Percentiles rank a stretch among this genome's conserved stretches.
phyloP scores from a whole-genome alignment of 2,329 filamentous ascomycete genomes.

The Tolypocladium sp. region DNA sequence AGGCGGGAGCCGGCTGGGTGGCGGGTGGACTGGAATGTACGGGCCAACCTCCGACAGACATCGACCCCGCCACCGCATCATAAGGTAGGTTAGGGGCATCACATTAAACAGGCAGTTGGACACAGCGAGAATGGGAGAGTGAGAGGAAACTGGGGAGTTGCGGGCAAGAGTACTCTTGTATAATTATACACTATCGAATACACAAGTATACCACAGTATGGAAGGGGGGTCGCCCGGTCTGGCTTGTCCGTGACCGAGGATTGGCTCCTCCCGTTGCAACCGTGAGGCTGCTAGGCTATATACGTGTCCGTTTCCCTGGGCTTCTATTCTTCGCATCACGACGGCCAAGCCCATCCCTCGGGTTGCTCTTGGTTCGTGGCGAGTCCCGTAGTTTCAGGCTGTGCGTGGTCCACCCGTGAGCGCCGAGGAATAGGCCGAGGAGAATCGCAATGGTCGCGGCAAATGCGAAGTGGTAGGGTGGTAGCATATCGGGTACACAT shows the following conservation, averaged over 20 bases:
- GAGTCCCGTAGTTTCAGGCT: background rate
- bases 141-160: background rate
- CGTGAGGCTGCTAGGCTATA: background rate
- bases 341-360: background rate
- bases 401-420: background rate
- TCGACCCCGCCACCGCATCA: background rate
- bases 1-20: background rate
- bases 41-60: background rate
- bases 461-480: background rate
- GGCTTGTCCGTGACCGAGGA: background rate
- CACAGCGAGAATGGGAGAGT: background rate
- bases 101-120: background rate
- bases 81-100: background rate
- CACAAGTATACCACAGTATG: constrained; percentile 10
- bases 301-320: background rate
- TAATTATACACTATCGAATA: constrained; percentile 14
- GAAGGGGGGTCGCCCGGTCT: background rate
- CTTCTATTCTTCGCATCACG: background rate
- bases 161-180: constrained; percentile 6
- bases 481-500: constrained; percentile 20
- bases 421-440: background rate
- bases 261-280: background rate
- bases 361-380: background rate
- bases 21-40: background rate
- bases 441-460: background rate